Conservation (phyloP, 176 grass and related monocot genomes). For the Carex scoparia region DNA sequence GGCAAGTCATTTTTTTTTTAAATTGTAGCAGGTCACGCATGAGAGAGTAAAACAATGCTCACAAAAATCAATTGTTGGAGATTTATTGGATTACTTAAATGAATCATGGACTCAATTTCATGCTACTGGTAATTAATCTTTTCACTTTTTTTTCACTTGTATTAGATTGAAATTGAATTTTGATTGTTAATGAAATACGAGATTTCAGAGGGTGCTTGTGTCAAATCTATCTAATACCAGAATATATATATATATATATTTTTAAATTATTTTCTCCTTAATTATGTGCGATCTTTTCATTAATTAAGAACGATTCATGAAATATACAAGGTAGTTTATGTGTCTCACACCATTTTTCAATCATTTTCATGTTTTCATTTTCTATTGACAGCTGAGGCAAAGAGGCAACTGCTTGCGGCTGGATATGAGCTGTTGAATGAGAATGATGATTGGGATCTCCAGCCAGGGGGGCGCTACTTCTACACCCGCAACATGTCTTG, state of each 20-base stretch:
- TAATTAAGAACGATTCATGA: background rate
- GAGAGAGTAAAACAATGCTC: background rate
- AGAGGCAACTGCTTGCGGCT: slow-evolving; percentile 67
- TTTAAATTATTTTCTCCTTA: background rate
- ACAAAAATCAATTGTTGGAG: slow-evolving; percentile 57
- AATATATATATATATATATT: background rate
- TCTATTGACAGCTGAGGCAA: slow-evolving; percentile 69
- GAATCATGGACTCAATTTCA: slow-evolving; percentile 99
- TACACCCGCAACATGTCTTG: slow-evolving; percentile 97
- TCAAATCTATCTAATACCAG: background rate
- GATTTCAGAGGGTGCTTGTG: background rate
- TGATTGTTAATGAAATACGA: background rate
- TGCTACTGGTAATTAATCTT: slow-evolving; percentile 48
- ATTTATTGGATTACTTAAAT: slow-evolving; percentile 93
- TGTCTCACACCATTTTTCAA: background rate
- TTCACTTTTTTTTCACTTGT: background rate
- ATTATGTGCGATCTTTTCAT: background rate
- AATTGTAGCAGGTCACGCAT: background rate
- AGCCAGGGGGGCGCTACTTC: slow-evolving; percentile 93
- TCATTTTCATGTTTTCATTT: slow-evolving; percentile 10
- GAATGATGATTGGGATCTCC: slow-evolving; percentile 87
- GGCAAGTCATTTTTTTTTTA: background rate
- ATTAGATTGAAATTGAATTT: background rate
- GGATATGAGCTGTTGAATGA: slow-evolving; percentile 80
- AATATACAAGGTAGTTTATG: background rate